Percentiles rank a stretch among this genome's conserved stretches.
Evolutionary conservation across 192 early-diverging fungal species (phyloP).

Genomic region (Entomortierella chlamydospora): DNA sequence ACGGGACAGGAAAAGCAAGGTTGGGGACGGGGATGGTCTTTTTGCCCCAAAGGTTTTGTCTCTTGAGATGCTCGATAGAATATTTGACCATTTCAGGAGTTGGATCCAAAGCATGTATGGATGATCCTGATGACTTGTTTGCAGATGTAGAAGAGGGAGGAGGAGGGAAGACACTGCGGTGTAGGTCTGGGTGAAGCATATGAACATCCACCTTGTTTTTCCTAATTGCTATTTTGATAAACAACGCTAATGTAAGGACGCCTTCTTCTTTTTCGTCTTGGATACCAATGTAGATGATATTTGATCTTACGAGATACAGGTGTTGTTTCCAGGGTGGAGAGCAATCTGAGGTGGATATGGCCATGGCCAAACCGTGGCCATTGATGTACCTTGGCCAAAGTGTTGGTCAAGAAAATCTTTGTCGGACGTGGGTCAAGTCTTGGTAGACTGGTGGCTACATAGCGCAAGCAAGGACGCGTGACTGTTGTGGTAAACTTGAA

Average conservation of each 20-base stretch:
- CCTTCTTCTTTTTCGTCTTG: background rate
- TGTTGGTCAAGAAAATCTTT: conserved; percentile 5
- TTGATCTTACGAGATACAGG: conserved; percentile 15
- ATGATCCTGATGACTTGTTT: no score
- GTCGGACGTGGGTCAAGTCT: background rate
- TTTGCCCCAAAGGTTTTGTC: conserved; percentile 67
- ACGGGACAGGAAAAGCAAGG: conserved; percentile 50
- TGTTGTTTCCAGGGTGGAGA: conserved; percentile 13
- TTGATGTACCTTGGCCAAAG: conserved; percentile 2
- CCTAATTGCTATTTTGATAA: conserved; percentile 26
- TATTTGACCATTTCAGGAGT: conserved; percentile 42
- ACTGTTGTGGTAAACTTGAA: background rate
- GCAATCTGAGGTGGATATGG: conserved; percentile 7
- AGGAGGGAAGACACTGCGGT: conserved; percentile 59
- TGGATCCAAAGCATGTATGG: conserved; percentile 13
- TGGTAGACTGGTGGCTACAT: background rate
- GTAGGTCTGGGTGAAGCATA: conserved; percentile 65
- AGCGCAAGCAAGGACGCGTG: conserved; percentile 9
- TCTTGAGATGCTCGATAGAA: conserved; percentile 60
- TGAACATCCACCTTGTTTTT: conserved; percentile 71
- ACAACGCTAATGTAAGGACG: no score
- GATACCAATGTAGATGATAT: background rate
- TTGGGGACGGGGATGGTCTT: conserved; percentile 53
- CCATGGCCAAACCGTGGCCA: background rate
- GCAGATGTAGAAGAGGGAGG: background rate